Evolutionary conservation across 768 basidiomycete genomes (phyloP), one percentile per base, ranked within the genome.

Genomic region (Boletus rufocinnamomeus): DNA sequence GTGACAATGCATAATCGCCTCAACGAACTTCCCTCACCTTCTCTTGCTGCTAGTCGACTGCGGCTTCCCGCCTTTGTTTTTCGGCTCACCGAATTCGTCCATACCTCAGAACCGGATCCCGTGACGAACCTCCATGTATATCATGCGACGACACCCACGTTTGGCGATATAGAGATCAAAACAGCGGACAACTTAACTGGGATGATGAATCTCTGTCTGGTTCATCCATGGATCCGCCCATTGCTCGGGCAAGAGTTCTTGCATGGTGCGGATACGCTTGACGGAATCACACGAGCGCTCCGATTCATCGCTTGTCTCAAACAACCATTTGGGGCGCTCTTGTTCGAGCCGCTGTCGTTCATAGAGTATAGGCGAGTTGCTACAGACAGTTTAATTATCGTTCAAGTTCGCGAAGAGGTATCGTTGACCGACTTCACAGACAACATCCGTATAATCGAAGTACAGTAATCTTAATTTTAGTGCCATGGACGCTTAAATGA

Each of bases 291-390:
- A 17, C 37, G 16, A 1, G 60, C 60, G 3, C 44, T 61, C 3
- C 60, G 50, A n/a, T 27, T 61, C 21, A 6, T 61, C 17, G 57
- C 23, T 9, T 44, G 41, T 14, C 21, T 43, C 13, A 41, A 11
- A 7, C 43, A 46, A 2, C 17, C 45, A 6, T 65, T 65, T n/a
- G 47, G 64, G 0, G 37, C 51, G 8, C 43, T 66, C 9, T 46
- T 67, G 28, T 38, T 66, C 2, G 28, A 13, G 1, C 54, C 41
- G 4, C 2, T 50, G 10, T 27, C 37, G 5, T n/a, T n/a, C n/a
- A 40, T 37, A 0, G 52, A 50, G n/a, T 59, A 67, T n/a, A 52
- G n/a, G 23, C 60, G 63, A 2, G 56, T 68, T 1, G 66, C 66
- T 0, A 43, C 63, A 13, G 55, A 68, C 19, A 6, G 28, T n/a